Base-by-base conservation (phyloP, 306 rosid genomes). In the Vachellia collinsii region DNA sequence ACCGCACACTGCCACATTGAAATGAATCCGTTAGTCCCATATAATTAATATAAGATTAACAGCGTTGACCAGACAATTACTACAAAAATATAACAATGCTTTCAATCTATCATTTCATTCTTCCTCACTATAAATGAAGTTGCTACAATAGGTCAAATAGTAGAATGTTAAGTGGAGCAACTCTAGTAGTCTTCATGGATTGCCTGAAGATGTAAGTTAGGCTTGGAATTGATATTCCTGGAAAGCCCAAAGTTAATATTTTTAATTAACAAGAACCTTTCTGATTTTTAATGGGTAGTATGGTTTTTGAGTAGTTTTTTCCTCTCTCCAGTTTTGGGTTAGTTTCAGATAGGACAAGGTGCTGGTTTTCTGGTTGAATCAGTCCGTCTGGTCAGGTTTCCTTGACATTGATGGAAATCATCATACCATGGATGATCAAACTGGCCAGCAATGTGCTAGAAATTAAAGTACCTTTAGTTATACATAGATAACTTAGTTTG, bases 1-100 rank as follows among this genome's bases (percentile, higher is more conserved):
- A 90, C 85, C 71, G 98, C 93, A 88, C 99, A 95, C 99, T 95
- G 94, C 88, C 83, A 88, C 43, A 17, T 66, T 75, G 58, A 83
- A 77, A 82, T 65, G 79, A 79, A 81, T 34, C 56, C 23, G 34
- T 80, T 53, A 84, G 84, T 83, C 50, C 63, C 25, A 43, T 58
- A 58, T 79, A 72, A 65, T 59, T 17, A 50, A 77, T 56, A 37
- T 38, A 51, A 51, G 20, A n/a, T 46, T 11, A 13, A 51, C 25
- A 73, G 61, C 20, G 72, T 23, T 76, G 20, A 19, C 29, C 54
- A 58, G 39, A 56, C 19, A 19, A 12, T n/a, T 12, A 41, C 14
- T 51, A 14, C 41, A 29, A 74, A 11, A 74, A 74, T n/a, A 22
- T 72, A 50, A 44, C 8, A 43, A 43, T 11, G 59, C 38, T 12